Base-by-base conservation (phyloP, 768 basidiomycete species). In the Arthromyces matolae region DNA sequence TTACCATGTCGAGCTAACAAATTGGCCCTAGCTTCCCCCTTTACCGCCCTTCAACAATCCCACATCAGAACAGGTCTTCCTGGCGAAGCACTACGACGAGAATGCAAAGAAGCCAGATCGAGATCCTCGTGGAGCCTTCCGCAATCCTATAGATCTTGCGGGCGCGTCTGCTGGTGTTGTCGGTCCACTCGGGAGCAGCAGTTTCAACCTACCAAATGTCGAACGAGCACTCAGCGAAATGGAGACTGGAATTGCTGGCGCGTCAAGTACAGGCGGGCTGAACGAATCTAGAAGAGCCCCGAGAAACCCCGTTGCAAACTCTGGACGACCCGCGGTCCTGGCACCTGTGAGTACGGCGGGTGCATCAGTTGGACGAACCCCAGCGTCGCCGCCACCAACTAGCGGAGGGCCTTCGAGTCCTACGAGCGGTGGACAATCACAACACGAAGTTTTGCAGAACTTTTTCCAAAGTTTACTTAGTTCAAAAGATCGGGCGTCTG, bases 21-120 rank as follows among this genome's bases (percentile, higher is more conserved):
- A 29, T 14, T 37, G 33, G 37, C 19, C 23, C 35, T 49, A 90
- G 83, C 77, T 79, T 3, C 76, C 78, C 5, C 79, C 83, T 14
- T 67, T 89, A 24, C 89, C 83, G 19, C 81, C 81, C 0, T 82
- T 91, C 72, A 89, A 89, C 62, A 83, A 79, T 16, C 89, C 89
- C 0, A 86, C 81, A 25, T 83, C 88, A 20, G 95, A 98, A 61
- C 93, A 97, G 67, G 75, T 81, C 0, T 98, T 97, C 77, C 83
- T 98, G 9, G 77, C 85, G 2, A 85, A 86, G 60, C 88, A 98
- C 60, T 92, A 93, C 66, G 93, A 95, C 65, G 83, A 91, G 60
- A 89, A 95, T 52, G 78, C 88, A 32, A 91, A 90, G 67, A 94
- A 93, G 57, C 78, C 89, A 0, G 89, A 93, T 56, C 80, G 89